A percentile compares a stretch with the other conserved stretches of the same genome.
Conservation (phyloP, 441 rosid species). For the Manihot esculenta region DNA sequence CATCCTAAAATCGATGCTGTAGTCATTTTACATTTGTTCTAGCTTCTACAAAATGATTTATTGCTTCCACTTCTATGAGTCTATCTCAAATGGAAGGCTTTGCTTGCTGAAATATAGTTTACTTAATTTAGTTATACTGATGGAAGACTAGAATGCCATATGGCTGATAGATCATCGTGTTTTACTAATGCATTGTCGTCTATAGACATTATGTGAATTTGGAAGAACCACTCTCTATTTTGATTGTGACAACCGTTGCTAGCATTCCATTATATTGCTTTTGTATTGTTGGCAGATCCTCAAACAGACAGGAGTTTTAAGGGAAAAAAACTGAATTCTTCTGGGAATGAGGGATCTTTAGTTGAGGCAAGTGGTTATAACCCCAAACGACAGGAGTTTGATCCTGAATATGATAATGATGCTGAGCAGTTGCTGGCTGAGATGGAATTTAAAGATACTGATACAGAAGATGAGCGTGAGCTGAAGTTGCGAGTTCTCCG, state of each 20-base stretch:
- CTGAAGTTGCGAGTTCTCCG: slow-evolving; percentile 81
- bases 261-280: neutral
- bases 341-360: slow-evolving; percentile 62
- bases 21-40: neutral
- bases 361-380: slow-evolving; percentile 76
- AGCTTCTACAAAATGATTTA: neutral
- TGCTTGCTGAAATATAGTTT: neutral
- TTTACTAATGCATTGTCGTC: neutral
- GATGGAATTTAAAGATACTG: slow-evolving; percentile 93
- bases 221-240: neutral
- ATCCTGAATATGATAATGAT: slow-evolving; percentile 90
- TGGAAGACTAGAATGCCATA: neutral
- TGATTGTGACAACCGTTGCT: neutral
- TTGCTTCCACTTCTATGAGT: neutral
- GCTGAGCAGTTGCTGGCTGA: slow-evolving; percentile 94
- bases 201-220: neutral
- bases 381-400: slow-evolving; percentile 80
- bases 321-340: slow-evolving; percentile 64
- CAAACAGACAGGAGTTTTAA: slow-evolving; percentile 55
- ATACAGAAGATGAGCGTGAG: slow-evolving; percentile 79
- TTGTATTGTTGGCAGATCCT: slow-evolving; percentile 40
- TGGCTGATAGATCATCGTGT: neutral
- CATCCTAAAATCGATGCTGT: neutral
- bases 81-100: neutral
- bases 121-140: neutral